phyloP scores from a whole-genome alignment of 495 filamentous ascomycete genomes.

The Alectoria sarmentosa region DNA sequence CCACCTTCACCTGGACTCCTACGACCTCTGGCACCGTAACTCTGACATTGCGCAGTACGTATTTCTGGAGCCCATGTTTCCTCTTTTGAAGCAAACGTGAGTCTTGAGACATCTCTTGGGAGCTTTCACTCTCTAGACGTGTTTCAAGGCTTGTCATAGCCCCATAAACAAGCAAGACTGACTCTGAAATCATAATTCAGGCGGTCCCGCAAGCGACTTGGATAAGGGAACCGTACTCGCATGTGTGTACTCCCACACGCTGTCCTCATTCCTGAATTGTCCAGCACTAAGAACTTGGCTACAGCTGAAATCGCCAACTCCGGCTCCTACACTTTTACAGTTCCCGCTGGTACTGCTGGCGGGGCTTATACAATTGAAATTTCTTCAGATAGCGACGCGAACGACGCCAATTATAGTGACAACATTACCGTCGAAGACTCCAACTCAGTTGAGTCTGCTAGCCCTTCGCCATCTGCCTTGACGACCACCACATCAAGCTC shows the following conservation, averaged over 20 bases:
- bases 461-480: constrained; percentile 32
- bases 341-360: constrained; percentile 36
- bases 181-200: too few relatives aligned
- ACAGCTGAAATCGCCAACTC: constrained; percentile 49
- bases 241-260: constrained; percentile 37
- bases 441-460: constrained; percentile 33
- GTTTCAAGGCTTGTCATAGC: too few relatives aligned
- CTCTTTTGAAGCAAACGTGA: too few relatives aligned
- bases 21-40: constrained; percentile 47
- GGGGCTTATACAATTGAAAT: constrained; percentile 54
- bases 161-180: too few relatives aligned
- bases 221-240: constrained; percentile 42
- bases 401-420: constrained; percentile 51
- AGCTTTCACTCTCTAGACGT: too few relatives aligned
- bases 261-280: constrained; percentile 3
- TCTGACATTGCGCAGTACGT: constrained; percentile 47
- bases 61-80: too few relatives aligned
- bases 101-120: too few relatives aligned
- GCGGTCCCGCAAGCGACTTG: constrained; percentile 40
- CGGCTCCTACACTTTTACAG: constrained; percentile 52
- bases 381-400: constrained; percentile 36
- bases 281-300: constrained; percentile 20
- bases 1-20: constrained; percentile 49
- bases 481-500: constrained; percentile 21
- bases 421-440: constrained; percentile 49